These are phyloP conservation scores for Rehmannia glutinosa DNA, from an alignment of 257 asterid species.

Conservation along the genomic window DNA sequence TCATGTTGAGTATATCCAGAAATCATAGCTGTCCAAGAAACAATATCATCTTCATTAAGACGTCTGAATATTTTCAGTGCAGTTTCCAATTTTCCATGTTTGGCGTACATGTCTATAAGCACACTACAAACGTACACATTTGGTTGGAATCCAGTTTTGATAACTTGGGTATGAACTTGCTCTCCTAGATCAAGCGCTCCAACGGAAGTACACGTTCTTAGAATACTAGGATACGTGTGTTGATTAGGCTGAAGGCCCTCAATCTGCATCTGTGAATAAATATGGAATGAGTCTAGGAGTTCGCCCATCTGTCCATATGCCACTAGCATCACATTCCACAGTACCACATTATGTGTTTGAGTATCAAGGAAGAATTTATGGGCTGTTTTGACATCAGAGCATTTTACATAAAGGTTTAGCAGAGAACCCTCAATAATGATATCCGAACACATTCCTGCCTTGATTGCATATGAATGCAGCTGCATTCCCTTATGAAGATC, in stretches of 20 bases:
- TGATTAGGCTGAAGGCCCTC: constrained; percentile 69
- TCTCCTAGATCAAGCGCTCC: constrained; percentile 74
- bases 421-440: constrained; percentile 79
- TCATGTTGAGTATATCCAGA: constrained; percentile 74
- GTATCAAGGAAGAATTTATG: constrained; percentile 51
- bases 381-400: constrained; percentile 65
- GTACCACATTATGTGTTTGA: constrained; percentile 56
- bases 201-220: constrained; percentile 69
- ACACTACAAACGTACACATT: constrained; percentile 82
- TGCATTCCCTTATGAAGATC: constrained; percentile 67
- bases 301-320: constrained; percentile 81
- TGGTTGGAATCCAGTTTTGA: constrained; percentile 68
- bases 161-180: constrained; percentile 74
- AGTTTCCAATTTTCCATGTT: constrained; percentile 57
- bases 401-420: constrained; percentile 79
- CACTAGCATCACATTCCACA: constrained; percentile 90
- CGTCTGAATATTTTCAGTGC: constrained; percentile 67
- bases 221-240: constrained; percentile 78
- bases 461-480: constrained; percentile 64
- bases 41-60: constrained; percentile 64
- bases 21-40: constrained; percentile 86
- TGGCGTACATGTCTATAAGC: constrained; percentile 84
- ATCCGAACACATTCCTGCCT: constrained; percentile 74
- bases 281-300: constrained; percentile 50
- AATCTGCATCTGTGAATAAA: constrained; percentile 55